Percentiles rank a stretch among this genome's conserved stretches.
Evolutionary conservation across 2,329 filamentous ascomycete species (phyloP).

Genomic region (Penicillium sp.): DNA sequence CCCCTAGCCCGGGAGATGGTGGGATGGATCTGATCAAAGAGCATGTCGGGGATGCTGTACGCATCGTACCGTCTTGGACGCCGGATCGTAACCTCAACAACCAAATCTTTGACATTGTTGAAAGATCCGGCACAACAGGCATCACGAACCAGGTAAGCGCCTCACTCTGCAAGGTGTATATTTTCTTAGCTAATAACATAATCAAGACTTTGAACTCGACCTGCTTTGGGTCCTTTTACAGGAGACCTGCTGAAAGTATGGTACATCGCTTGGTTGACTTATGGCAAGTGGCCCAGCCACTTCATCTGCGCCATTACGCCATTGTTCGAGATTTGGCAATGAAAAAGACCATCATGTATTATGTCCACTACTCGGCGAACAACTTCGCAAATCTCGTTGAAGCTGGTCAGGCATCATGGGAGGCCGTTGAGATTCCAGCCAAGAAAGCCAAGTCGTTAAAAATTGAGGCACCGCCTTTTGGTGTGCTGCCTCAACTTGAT

Average conservation of each 20-base stretch:
- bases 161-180: not conserved
- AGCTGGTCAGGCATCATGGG: slow-evolving; percentile 51
- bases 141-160: slow-evolving; percentile 46
- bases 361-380: slow-evolving; percentile 53
- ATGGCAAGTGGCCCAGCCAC: slow-evolving; percentile 59
- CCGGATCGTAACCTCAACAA: slow-evolving; percentile 54
- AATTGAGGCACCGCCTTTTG: slow-evolving; percentile 28
- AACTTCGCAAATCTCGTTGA: slow-evolving; percentile 56
- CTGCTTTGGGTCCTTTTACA: slow-evolving; percentile 52
- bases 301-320: slow-evolving; percentile 55
- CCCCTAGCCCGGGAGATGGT: slow-evolving; percentile 12
- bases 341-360: slow-evolving; percentile 49
- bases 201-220: slow-evolving; percentile 40
- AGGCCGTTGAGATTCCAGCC: slow-evolving; percentile 46
- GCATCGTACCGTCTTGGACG: slow-evolving; percentile 53
- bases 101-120: slow-evolving; percentile 50
- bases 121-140: slow-evolving; percentile 48
- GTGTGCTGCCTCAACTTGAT: slow-evolving; percentile 40
- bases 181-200: not conserved
- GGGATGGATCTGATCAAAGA: slow-evolving; percentile 22
- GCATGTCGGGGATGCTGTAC: slow-evolving; percentile 30
- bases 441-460: slow-evolving; percentile 32
- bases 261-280: slow-evolving; percentile 53
- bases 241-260: slow-evolving; percentile 53
- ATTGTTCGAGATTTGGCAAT: slow-evolving; percentile 55